Percentiles rank a stretch among this genome's conserved stretches.
phyloP scores from a whole-genome alignment of 1,139 yeast species.

The Pichia sorboxylosa region DNA sequence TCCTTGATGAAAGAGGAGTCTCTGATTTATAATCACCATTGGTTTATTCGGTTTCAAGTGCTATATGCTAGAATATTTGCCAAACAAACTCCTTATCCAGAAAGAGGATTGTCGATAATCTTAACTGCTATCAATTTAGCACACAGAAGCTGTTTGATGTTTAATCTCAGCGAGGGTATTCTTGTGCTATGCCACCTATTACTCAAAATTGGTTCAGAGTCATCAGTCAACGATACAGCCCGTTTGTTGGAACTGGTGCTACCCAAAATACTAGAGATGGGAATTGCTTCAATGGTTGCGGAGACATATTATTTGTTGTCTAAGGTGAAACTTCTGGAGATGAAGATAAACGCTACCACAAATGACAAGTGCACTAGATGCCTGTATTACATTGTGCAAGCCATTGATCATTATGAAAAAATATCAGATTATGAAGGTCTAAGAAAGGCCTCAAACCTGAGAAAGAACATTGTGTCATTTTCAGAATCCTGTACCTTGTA shows the following conservation, averaged over 20 bases:
- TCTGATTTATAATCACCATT: slow-evolving; percentile 26
- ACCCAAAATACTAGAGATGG: slow-evolving; percentile 30
- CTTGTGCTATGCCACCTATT: slow-evolving; percentile 30
- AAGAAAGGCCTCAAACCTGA: too few species aligned
- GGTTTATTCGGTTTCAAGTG: slow-evolving; percentile 33
- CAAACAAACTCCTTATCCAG: slow-evolving; percentile 26
- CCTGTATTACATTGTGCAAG: too few species aligned
- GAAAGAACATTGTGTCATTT: too few species aligned
- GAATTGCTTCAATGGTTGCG: slow-evolving; percentile 27
- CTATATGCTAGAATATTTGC: slow-evolving; percentile 33
- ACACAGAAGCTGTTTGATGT: slow-evolving; percentile 29
- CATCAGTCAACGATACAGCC: slow-evolving; percentile 27
- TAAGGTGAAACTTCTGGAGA: slow-evolving; percentile 12
- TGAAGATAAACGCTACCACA: neutral
- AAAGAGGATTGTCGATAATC: slow-evolving; percentile 33
- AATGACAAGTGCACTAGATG: too few species aligned
- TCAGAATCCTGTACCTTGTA: too few species aligned
- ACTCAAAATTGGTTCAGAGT: slow-evolving; percentile 23
- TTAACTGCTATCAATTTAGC: slow-evolving; percentile 36
- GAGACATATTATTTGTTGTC: slow-evolving; percentile 32
- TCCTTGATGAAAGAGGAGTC: slow-evolving; percentile 19
- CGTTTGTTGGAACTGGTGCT: slow-evolving; percentile 28
- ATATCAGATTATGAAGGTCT: slow-evolving; percentile 28
- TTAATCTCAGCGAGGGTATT: slow-evolving; percentile 32
- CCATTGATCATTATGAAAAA: slow-evolving; percentile 32